Evolutionary conservation across 169 alveolate genomes (phyloP).

Genomic region (Miamiensis avidus): DNA sequence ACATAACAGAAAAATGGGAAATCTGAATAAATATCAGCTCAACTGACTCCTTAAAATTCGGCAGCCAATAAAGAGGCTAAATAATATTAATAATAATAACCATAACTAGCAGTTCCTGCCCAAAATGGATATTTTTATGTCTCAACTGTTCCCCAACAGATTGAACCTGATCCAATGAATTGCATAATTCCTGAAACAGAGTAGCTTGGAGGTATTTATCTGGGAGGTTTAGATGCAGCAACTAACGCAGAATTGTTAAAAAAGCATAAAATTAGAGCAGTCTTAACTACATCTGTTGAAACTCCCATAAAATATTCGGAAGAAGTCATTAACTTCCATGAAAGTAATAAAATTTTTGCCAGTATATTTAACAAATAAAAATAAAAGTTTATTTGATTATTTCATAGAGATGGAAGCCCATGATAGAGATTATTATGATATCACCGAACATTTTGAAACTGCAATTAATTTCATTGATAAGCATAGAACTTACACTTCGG

Average conservation of each 20-base stretch:
- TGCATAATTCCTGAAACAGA: constrained; percentile 50
- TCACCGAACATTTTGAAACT: constrained; percentile 38
- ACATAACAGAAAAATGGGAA: too few species aligned
- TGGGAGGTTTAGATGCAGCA: constrained; percentile 74
- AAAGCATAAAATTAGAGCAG: constrained; percentile 65
- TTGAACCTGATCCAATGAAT: constrained; percentile 46
- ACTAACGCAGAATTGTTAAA: constrained; percentile 51
- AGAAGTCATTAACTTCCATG: constrained; percentile 51
- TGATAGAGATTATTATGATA: constrained; percentile 50
- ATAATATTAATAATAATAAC: too few species aligned
- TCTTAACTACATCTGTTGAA: constrained; percentile 63
- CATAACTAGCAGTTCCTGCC: too few species aligned
- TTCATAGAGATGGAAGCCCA: constrained; percentile 24
- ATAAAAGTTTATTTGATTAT: neutral
- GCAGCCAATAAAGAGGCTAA: too few species aligned
- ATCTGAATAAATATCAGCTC: too few species aligned
- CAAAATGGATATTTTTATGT: neutral
- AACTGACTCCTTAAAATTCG: too few species aligned
- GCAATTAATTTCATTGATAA: constrained; percentile 45
- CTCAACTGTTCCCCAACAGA: constrained; percentile 37
- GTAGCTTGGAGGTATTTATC: constrained; percentile 62
- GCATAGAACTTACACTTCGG: constrained; percentile 40
- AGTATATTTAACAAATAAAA: neutral
- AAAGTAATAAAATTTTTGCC: neutral
- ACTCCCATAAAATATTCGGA: constrained; percentile 54